These are phyloP conservation scores for Colletotrichum liaoningense DNA, from an alignment of 2,329 filamentous ascomycete species.

Conservation along the genomic window DNA sequence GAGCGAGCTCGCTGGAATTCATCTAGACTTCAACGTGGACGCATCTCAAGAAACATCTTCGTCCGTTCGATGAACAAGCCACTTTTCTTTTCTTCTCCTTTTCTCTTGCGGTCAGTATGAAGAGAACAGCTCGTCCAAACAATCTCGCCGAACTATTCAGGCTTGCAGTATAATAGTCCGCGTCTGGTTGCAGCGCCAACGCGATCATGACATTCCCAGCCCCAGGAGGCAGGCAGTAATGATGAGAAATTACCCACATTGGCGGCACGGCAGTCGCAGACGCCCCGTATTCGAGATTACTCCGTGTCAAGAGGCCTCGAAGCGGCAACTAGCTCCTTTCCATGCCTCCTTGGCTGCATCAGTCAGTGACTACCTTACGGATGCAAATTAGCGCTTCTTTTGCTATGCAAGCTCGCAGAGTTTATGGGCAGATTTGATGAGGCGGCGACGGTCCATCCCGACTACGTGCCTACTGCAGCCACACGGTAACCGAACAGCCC, in stretches of 20 bases:
- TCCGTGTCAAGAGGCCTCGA: neutral
- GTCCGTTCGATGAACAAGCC: neutral
- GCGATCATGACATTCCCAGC: neutral
- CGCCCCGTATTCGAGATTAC: slow-evolving; percentile 32
- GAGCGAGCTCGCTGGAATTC: neutral
- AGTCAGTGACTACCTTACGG: neutral
- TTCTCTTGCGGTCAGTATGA: neutral
- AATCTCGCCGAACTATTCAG: neutral
- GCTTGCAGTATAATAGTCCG: neutral
- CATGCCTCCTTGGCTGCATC: slow-evolving; percentile 1
- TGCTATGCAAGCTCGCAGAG: neutral
- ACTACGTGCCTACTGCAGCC: neutral
- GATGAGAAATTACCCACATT: slow-evolving; percentile 5
- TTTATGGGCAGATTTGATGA: neutral
- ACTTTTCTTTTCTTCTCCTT: neutral
- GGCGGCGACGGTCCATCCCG: neutral
- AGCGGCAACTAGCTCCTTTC: slow-evolving; percentile 15
- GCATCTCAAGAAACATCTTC: neutral
- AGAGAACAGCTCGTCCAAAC: neutral
- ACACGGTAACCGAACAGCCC: neutral
- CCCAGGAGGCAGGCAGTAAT: neutral
- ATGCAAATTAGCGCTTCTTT: neutral
- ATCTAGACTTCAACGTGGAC: neutral
- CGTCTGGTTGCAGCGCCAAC: slow-evolving; percentile 4
- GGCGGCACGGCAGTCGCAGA: slow-evolving; percentile 20